These are phyloP conservation scores for Biscogniauxia marginata DNA, from an alignment of 2,329 filamentous ascomycete species.

Conservation along the genomic window DNA sequence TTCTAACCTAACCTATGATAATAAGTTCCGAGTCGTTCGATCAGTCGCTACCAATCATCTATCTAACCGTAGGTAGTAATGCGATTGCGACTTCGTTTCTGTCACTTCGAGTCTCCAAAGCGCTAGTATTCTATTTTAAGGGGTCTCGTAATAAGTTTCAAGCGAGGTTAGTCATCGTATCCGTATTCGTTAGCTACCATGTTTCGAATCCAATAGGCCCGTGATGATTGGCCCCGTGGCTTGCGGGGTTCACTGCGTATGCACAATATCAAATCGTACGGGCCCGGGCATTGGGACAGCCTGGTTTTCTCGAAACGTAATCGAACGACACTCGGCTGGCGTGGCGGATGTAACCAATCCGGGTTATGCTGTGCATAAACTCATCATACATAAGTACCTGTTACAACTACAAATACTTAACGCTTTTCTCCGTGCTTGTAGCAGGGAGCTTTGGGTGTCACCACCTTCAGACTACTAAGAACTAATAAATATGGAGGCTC, in stretches of 20 bases:
- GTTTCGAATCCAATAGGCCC: not conserved
- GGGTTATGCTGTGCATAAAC: not conserved
- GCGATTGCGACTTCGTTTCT: too few species aligned
- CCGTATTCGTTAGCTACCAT: not conserved
- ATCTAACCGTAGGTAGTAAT: too few species aligned
- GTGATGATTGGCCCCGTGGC: not conserved
- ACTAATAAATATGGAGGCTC: constrained; percentile 22
- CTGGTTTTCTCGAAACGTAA: not conserved
- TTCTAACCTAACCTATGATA: too few species aligned
- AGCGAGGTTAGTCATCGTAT: too few species aligned
- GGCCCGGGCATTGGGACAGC: not conserved
- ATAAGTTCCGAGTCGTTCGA: too few species aligned
- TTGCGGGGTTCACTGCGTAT: not conserved
- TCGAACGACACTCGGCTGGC: not conserved
- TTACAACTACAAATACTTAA: not conserved
- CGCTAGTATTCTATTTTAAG: too few species aligned
- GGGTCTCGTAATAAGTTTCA: too few species aligned
- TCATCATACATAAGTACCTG: not conserved
- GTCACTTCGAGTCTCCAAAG: too few species aligned
- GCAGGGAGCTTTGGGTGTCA: not conserved
- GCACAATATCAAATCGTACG: not conserved
- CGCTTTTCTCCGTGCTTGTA: not conserved
- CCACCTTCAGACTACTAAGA: not conserved
- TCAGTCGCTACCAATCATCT: too few species aligned
- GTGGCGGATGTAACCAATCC: not conserved